phyloP scores from a whole-genome alignment of 2,329 filamentous ascomycete species.

The Beauveria varroae region DNA sequence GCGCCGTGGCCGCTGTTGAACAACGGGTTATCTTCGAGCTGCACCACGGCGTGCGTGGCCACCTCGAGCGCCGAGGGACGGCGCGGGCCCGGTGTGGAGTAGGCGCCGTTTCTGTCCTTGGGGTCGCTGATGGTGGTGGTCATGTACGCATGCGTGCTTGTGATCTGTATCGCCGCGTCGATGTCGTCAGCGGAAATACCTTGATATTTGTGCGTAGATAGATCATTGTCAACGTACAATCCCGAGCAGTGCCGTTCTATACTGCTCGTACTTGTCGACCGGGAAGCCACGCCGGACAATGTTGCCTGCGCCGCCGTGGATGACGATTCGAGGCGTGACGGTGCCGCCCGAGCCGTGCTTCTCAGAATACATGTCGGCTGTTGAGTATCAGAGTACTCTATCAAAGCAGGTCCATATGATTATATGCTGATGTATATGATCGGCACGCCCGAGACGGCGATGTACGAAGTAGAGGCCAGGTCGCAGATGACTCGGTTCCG shows the following conservation, averaged over 20 bases:
- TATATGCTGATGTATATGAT: not conserved
- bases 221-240: constrained; percentile 40
- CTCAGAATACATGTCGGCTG: constrained; percentile 34
- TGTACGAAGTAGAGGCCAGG: not conserved
- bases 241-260: constrained; percentile 51
- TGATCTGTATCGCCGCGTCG: constrained; percentile 27
- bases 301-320: constrained; percentile 65
- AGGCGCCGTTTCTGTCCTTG: not conserved
- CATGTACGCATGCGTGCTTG: constrained; percentile 40
- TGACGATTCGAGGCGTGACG: constrained; percentile 52
- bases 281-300: constrained; percentile 54
- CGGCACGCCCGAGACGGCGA: not conserved
- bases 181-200: not conserved
- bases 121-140: constrained; percentile 21
- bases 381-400: not conserved
- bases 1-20: constrained; percentile 83
- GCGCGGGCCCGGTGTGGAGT: not conserved
- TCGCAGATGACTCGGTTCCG: not conserved
- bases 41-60: constrained; percentile 65
- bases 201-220: not conserved
- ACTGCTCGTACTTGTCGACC: constrained; percentile 48
- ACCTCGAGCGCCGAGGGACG: constrained; percentile 59
- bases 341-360: constrained; percentile 13
- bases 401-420: not conserved
- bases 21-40: constrained; percentile 71